These are phyloP conservation scores for Areca catechu DNA, from an alignment of 176 grass and related monocot species.

Conservation along the genomic window DNA sequence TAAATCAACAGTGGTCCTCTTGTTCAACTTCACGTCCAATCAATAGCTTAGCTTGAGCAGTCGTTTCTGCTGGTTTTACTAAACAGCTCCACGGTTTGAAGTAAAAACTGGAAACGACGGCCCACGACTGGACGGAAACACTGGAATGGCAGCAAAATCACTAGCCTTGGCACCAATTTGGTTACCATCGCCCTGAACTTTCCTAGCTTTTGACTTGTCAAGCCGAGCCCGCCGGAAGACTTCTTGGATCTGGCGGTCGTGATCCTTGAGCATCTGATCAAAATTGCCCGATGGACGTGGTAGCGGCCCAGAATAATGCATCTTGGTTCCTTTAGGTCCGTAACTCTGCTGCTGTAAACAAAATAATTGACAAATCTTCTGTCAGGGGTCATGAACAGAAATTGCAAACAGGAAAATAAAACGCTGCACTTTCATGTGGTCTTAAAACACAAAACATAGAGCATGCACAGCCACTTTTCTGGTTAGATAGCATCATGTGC, in stretches of 20 bases:
- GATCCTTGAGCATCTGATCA: conserved; percentile 1
- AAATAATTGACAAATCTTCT: not conserved
- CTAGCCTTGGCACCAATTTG: conserved; percentile 34
- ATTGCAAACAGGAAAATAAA: too few species aligned
- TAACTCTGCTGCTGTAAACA: conserved; percentile 1
- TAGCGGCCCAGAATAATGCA: not conserved
- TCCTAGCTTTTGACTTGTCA: conserved; percentile 37
- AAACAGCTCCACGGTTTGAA: conserved; percentile 14
- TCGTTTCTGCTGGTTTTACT: conserved; percentile 2
- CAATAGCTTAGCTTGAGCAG: too few species aligned
- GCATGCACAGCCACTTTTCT: too few species aligned
- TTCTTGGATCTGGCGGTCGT: conserved; percentile 1
- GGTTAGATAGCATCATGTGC: too few species aligned
- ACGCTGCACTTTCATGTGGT: too few species aligned
- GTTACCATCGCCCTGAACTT: conserved; percentile 40
- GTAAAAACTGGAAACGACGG: conserved; percentile 11
- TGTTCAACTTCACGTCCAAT: too few species aligned
- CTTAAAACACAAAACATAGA: too few species aligned
- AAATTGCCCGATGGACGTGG: not conserved
- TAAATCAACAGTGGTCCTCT: too few species aligned
- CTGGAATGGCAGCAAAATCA: conserved; percentile 48
- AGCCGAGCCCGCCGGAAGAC: not conserved
- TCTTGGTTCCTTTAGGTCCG: not conserved
- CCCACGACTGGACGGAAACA: conserved; percentile 75
- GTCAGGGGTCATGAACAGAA: too few species aligned